phyloP scores from a whole-genome alignment of 352 stramenopile species.

The Pythium plurisporium region DNA sequence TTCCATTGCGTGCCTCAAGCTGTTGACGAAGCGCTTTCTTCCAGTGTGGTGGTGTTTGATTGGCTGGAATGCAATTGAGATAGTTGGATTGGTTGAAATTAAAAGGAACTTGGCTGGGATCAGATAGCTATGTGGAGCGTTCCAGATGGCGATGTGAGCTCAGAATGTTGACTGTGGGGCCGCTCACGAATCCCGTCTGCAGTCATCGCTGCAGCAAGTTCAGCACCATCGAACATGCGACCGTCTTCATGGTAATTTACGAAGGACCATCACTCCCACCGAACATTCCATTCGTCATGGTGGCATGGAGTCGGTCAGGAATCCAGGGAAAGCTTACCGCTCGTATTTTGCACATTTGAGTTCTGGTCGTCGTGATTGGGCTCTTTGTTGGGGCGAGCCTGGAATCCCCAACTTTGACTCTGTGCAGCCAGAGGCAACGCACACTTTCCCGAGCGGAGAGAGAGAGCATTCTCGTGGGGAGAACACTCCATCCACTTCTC shows the following conservation, averaged over 20 bases:
- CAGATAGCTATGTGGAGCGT: not conserved
- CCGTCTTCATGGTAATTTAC: conserved; percentile 8
- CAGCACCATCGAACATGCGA: not conserved
- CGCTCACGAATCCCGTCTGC: no score
- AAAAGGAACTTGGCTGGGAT: not conserved
- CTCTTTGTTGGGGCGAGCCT: not conserved
- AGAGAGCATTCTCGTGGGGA: not conserved
- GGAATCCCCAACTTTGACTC: conserved; percentile 4
- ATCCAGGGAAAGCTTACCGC: conserved; percentile 3
- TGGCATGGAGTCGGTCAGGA: conserved; percentile 8
- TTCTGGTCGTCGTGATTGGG: conserved; percentile 6
- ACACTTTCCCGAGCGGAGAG: no score
- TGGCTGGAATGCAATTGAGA: conserved; percentile 1
- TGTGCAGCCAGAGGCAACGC: no score
- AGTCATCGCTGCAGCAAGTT: not conserved
- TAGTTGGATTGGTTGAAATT: conserved; percentile 3
- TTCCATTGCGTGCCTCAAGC: not conserved
- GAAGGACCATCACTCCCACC: conserved; percentile 6
- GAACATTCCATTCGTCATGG: conserved; percentile 17
- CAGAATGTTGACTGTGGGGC: no score
- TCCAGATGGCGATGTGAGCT: not conserved
- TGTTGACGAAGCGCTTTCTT: conserved; percentile 10
- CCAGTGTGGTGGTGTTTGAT: not conserved
- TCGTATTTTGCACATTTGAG: conserved; percentile 18
- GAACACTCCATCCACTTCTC: not conserved